Base-by-base conservation (phyloP, 176 grass and related monocot genomes). In the Calamus simplicifolius region DNA sequence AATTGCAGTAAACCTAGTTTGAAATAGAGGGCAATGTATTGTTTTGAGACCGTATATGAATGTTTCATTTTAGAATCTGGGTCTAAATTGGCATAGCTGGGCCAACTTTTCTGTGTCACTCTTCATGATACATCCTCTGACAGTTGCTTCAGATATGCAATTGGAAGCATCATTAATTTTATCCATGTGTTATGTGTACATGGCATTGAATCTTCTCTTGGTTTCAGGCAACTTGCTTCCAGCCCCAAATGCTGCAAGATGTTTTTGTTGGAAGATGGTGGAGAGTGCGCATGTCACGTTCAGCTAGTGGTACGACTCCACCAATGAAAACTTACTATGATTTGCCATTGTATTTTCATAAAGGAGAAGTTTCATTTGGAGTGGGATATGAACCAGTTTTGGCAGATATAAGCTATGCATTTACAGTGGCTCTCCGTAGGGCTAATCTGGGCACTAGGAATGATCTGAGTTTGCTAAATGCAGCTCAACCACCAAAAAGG, bases 401-500 rank as follows among this genome's bases (percentile, higher is more conserved):
- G 53, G 92, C 92, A 64, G 92, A 96, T 72, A 75, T 96, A 70
- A 96, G 92, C 51, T 96, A 96, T 87, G 86, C 92, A 60, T 96
- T 96, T 79, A 90, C 92, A 29, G 85, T 85, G 52, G 92, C 92
- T 63, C 76, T 96, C 51, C 87, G 92, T 52, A 85, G 92, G 72
- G 92, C 87, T 73, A 84, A 90, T 82, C 73, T 96, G 56, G 87
- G 86, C 70, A 85, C 83, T 67, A 90, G 83, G 55, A 80, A 78
- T 95, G 62, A 49, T 73, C 76, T 50, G 26, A 73, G 51, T 71
- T 72, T 78, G n/a, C 74, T 60, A 26, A 68, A 80, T 55, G 59
- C 62, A 63, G 71, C 61, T 6, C 64, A 78, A 19, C 80, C 82
- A 19, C 92, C 83, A 58, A 88, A 79, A 80, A 90, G 62, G 57